A percentile compares a stretch with the other conserved stretches of the same genome.
phyloP scores from a whole-genome alignment of 2,329 filamentous ascomycete species.

The Apiospora malaysiana region DNA sequence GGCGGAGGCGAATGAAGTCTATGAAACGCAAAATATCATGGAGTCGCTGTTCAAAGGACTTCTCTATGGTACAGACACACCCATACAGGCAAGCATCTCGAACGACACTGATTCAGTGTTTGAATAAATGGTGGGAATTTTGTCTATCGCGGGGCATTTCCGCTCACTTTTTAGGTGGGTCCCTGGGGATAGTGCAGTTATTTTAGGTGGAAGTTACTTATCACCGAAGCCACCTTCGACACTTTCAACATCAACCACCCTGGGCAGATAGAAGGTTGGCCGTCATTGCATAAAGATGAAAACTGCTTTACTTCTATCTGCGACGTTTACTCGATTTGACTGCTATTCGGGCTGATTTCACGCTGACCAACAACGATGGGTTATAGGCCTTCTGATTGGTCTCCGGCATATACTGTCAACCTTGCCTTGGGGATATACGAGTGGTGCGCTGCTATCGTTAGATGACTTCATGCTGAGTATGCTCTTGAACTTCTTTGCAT shows the following conservation, averaged over 20 bases:
- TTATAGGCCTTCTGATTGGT: background rate
- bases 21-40: background rate
- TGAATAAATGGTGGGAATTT: background rate
- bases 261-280: background rate
- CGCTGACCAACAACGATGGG: background rate
- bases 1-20: background rate
- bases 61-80: background rate
- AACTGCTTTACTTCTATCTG: background rate
- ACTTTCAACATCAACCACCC: background rate
- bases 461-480: too few species aligned
- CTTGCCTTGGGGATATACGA: too few species aligned
- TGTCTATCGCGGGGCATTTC: constrained; percentile 4
- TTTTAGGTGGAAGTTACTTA: too few species aligned
- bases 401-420: background rate
- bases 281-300: background rate
- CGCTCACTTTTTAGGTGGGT: constrained; percentile 12
- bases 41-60: background rate
- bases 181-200: too few species aligned
- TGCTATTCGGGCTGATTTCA: background rate
- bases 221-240: background rate
- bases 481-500: too few species aligned
- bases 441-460: too few species aligned
- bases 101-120: background rate
- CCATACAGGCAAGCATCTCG: background rate
- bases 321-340: background rate